phyloP scores from a whole-genome alignment of 768 basidiomycete species.

The Trametes elegans region DNA sequence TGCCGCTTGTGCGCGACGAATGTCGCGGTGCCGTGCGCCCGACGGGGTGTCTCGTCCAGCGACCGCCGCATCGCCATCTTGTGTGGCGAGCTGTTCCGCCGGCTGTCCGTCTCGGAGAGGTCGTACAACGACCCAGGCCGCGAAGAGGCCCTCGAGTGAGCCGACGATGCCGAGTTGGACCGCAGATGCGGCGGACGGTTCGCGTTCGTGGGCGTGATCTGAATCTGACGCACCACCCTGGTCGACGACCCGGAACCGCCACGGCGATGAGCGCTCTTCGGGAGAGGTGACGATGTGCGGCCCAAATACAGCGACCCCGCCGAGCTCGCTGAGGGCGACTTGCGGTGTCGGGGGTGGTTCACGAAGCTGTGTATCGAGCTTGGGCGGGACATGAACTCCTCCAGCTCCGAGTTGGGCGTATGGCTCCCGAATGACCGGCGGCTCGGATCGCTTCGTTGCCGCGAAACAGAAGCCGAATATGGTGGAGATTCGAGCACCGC shows the following conservation, averaged over 20 bases:
- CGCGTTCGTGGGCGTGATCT: conserved; percentile 34
- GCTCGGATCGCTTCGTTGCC: conserved; percentile 49
- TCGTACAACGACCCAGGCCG: conserved; percentile 79
- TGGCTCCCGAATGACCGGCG: conserved; percentile 75
- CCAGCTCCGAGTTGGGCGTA: conserved; percentile 86
- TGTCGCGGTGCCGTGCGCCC: conserved; percentile 45
- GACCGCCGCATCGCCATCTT: conserved; percentile 48
- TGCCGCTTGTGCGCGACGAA: conserved; percentile 82
- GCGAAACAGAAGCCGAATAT: conserved; percentile 33
- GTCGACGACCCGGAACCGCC: conserved; percentile 83
- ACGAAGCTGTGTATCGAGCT: conserved; percentile 83
- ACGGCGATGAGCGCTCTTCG: conserved; percentile 71
- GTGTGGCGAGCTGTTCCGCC: conserved; percentile 65
- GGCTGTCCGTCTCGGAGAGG: conserved; percentile 62
- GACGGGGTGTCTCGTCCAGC: conserved; percentile 45
- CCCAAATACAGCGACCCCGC: conserved; percentile 54
- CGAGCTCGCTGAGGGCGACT: conserved; percentile 78
- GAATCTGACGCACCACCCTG: conserved; percentile 68
- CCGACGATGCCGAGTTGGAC: conserved; percentile 77
- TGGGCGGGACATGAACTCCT: conserved; percentile 75
- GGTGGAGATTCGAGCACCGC: conserved; percentile 56
- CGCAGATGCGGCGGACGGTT: conserved; percentile 56
- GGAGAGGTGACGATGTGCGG: conserved; percentile 76
- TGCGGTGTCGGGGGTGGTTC: conserved; percentile 57
- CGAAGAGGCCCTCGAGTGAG: conserved; percentile 73